Evolutionary conservation across 139 green algal species (phyloP).

Genomic region (Edaphochlamys debaryana): DNA sequence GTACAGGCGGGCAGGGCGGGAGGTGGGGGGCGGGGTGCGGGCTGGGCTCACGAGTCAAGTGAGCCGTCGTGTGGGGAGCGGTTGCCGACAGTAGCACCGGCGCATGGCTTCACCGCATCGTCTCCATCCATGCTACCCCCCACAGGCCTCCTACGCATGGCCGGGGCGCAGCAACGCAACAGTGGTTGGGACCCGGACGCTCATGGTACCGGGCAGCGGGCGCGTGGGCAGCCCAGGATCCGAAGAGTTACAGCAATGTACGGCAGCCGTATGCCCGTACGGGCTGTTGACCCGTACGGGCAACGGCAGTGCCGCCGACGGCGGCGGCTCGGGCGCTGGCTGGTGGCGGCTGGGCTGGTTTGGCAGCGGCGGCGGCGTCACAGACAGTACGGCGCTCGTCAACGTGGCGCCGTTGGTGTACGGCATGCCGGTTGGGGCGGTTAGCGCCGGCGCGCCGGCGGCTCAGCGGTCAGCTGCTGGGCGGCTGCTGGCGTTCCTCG

Average conservation of each 20-base stretch:
- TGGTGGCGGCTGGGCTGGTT: background rate
- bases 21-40: no score
- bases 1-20: no score
- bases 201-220: constrained; percentile 7
- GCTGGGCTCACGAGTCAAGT: no score
- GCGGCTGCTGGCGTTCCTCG: background rate
- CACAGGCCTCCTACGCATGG: constrained; percentile 10
- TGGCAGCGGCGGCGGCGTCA: background rate
- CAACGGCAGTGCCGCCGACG: background rate
- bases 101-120: no score
- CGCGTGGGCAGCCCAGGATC: background rate
- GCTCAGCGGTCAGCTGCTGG: background rate
- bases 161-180: background rate
- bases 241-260: background rate
- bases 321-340: no score
- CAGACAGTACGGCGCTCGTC: background rate
- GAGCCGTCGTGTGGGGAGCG: no score
- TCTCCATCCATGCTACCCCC: no score
- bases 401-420: constrained; percentile 32
- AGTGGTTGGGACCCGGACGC: background rate
- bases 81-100: no score
- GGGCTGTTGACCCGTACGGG: no score
- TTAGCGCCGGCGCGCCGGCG: background rate
- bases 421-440: constrained; percentile 3
- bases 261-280: background rate